Base-by-base conservation (phyloP, 805 yeast species). In the Metschnikowia drakensbergensis region DNA sequence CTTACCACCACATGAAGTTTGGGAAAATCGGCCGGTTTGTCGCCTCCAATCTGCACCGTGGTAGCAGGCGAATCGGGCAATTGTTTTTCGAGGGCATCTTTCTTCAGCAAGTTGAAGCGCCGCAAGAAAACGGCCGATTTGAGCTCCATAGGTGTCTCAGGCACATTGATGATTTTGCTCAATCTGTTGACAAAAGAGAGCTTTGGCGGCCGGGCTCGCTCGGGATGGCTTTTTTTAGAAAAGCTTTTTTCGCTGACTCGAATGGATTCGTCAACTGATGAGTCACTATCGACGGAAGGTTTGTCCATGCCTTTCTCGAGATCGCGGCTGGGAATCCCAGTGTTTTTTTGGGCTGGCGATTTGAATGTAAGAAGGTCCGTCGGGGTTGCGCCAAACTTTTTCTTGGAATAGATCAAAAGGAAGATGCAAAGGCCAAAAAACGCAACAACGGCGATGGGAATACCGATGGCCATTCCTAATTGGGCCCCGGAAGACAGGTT, bases 71-170 rank as follows among this genome's bases (percentile, higher is more conserved):
- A 50, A 25, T 54, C 52, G 8, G 68, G 68, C 29, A 61, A 45
- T 10, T 32, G 46, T 39, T 50, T 51, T 5, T 29, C 46, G 8
- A 32, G 35, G 17, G 42, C 35, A 8, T 59, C 61, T 28, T 54
- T 52, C 4, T 53, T 37, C 39, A 66, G 60, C 36, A 54, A 45
- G 39, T 71, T 61, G 59, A 71, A 71, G 42, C 65, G 54, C 40
- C 65, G 65, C 47, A 69, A 58, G 37, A 65, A 57, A 33, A 67
- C 43, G 0, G 76, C 74, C 5, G 72, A 65, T 45, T 59, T 47
- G 43, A 55, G 49, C 13, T 54, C 54, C 23, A 46, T 23, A 4
- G 59, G 59, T n/a, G 53, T 49, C 29, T 62, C 65, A 5, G 58
- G 58, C 23, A 61, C 52, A 41, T 60, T 55, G 36, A 61, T 54